These are phyloP conservation scores for Kalmusia sp. DNA, from an alignment of 2,329 filamentous ascomycete genomes.

Conservation along the genomic window DNA sequence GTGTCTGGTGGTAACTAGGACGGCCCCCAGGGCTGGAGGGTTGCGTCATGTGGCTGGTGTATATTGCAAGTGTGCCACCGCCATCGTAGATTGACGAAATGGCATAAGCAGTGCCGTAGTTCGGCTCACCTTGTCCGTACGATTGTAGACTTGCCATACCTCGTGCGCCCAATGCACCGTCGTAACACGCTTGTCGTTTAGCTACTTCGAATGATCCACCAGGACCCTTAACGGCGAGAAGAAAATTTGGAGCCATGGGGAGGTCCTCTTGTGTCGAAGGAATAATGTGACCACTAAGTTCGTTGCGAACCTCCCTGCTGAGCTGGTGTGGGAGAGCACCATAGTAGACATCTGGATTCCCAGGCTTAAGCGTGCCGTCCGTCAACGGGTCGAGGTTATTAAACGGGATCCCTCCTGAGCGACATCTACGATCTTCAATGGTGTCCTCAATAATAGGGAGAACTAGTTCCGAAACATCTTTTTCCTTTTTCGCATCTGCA, in stretches of 20 bases:
- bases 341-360: slow-evolving; percentile 42
- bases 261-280: slow-evolving; percentile 35
- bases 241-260: slow-evolving; percentile 39
- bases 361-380: slow-evolving; percentile 19
- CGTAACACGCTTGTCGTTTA: slow-evolving; percentile 32
- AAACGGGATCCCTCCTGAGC: slow-evolving; percentile 29
- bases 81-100: slow-evolving; percentile 51
- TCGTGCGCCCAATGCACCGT: slow-evolving; percentile 38
- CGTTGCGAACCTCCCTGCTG: slow-evolving; percentile 30
- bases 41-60: slow-evolving; percentile 47
- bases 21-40: slow-evolving; percentile 36
- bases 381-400: slow-evolving; percentile 23
- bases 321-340: slow-evolving; percentile 38
- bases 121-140: slow-evolving; percentile 36
- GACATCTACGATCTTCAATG: slow-evolving; percentile 23
- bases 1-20: slow-evolving; percentile 53
- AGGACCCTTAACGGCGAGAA: slow-evolving; percentile 50
- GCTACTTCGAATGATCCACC: slow-evolving; percentile 33
- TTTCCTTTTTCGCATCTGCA: slow-evolving; percentile 42
- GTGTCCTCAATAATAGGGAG: slow-evolving; percentile 41
- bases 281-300: slow-evolving; percentile 35
- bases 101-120: slow-evolving; percentile 51
- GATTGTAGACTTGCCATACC: slow-evolving; percentile 50
- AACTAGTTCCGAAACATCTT: slow-evolving; percentile 39
- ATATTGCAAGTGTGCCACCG: slow-evolving; percentile 46